phyloP scores from a whole-genome alignment of 805 yeast species.

The Candida insectorum region DNA sequence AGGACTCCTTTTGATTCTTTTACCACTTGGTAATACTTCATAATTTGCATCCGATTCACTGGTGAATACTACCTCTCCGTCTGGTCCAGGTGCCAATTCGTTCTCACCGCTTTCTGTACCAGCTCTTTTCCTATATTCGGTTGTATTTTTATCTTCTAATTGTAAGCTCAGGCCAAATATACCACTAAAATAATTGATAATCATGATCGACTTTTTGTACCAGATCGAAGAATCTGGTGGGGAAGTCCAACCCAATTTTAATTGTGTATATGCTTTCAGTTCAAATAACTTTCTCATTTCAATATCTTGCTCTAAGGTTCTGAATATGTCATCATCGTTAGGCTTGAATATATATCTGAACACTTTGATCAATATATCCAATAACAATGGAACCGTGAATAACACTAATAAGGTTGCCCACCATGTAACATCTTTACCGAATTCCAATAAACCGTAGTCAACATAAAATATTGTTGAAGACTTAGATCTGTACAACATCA shows the following conservation, averaged over 20 bases:
- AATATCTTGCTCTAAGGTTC: conserved; percentile 67
- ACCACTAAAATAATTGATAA: conserved; percentile 2
- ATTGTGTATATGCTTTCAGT: conserved; percentile 63
- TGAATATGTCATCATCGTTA: conserved; percentile 76
- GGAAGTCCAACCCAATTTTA: conserved; percentile 79
- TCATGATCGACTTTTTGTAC: conserved; percentile 1
- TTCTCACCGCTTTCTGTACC: conserved; percentile 43
- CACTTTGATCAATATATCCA: conserved; percentile 65
- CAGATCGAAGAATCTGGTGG: conserved; percentile 41
- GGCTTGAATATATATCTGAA: conserved; percentile 56
- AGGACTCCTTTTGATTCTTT: conserved; percentile 47
- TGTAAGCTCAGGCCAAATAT: conserved; percentile 1
- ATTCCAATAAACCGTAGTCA: conserved; percentile 62
- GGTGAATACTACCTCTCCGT: conserved; percentile 22
- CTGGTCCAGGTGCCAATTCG: conserved; percentile 51
- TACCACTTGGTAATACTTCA: conserved; percentile 75
- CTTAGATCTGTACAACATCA: conserved; percentile 57
- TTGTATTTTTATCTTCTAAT: conserved; percentile 22
- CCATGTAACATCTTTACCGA: conserved; percentile 80
- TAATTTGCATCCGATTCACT: conserved; percentile 29
- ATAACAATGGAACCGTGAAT: conserved; percentile 52
- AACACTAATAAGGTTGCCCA: conserved; percentile 75
- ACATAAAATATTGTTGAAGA: conserved; percentile 67
- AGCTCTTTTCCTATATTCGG: conserved; percentile 45
- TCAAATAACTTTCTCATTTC: conserved; percentile 70